These are phyloP conservation scores for Cyclocybe cylindracea DNA, from an alignment of 768 basidiomycete species.

Conservation along the genomic window DNA sequence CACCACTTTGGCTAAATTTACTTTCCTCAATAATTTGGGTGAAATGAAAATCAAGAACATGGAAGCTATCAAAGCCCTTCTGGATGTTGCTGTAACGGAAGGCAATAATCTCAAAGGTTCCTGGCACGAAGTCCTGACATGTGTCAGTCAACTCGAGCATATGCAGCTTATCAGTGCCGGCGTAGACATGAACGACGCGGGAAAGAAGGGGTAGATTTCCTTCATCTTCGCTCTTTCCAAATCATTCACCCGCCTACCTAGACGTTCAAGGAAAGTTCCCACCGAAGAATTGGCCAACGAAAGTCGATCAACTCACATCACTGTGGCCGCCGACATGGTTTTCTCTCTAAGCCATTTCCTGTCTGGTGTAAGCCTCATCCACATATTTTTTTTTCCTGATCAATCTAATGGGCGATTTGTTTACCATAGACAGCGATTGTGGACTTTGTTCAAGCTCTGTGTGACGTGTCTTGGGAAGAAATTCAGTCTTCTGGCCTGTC, in stretches of 20 bases:
- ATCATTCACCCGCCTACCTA: constrained; percentile 16
- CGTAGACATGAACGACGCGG: constrained; percentile 77
- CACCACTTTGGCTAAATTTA: constrained; percentile 94
- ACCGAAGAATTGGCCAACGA: constrained; percentile 96
- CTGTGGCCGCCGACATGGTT: constrained; percentile 98
- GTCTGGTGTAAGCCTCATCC: constrained; percentile 73
- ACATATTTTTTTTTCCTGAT: neutral
- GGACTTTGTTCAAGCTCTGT: constrained; percentile 94
- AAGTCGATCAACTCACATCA: constrained; percentile 96
- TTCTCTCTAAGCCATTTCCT: constrained; percentile 95
- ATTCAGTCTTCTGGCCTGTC: constrained; percentile 96
- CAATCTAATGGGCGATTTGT: constrained; percentile 8
- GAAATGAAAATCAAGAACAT: constrained; percentile 99
- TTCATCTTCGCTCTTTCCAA: neutral
- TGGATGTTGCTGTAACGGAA: constrained; percentile 95
- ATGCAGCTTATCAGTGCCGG: constrained; percentile 98
- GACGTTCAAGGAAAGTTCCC: constrained; percentile 62
- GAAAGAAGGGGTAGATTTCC: constrained; percentile 73
- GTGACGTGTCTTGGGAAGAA: constrained; percentile 99
- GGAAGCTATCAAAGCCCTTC: constrained; percentile 94
- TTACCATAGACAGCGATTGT: constrained; percentile 84
- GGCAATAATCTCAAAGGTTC: constrained; percentile 94
- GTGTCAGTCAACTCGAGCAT: constrained; percentile 97
- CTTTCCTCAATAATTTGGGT: constrained; percentile 94
- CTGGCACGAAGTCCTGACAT: constrained; percentile 95